Percentiles rank a stretch among this genome's conserved stretches.
Conservation (phyloP, 1,139 yeast genomes). For the Zygosaccharomyces pseudobailii region DNA sequence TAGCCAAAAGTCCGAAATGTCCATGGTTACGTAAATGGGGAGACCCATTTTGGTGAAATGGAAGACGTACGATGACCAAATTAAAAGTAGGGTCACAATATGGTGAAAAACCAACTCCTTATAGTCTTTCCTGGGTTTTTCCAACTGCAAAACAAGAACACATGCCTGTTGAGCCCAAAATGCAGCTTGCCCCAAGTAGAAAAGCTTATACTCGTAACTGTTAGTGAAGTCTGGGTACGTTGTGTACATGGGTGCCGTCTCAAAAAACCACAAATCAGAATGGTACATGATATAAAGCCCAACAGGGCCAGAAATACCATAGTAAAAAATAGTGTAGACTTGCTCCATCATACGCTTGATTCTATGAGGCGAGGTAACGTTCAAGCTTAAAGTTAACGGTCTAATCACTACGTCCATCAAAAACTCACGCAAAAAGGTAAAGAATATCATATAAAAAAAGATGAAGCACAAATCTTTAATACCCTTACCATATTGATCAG, state of each 20-base stretch:
- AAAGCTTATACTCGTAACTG: constrained; percentile 65
- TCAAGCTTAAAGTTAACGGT: constrained; percentile 59
- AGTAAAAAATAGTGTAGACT: constrained; percentile 77
- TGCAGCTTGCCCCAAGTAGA: constrained; percentile 88
- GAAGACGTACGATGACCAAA: constrained; percentile 86
- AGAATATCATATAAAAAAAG: constrained; percentile 72
- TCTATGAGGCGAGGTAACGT: constrained; percentile 56
- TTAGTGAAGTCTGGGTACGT: constrained; percentile 81
- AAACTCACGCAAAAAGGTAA: constrained; percentile 88
- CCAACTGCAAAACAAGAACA: constrained; percentile 75
- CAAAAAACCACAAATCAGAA: constrained; percentile 83
- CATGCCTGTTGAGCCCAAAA: constrained; percentile 97
- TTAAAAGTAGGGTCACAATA: constrained; percentile 81
- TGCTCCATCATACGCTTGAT: constrained; percentile 87
- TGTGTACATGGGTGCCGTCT: constrained; percentile 74
- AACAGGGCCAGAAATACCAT: constrained; percentile 74
- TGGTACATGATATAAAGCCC: constrained; percentile 86
- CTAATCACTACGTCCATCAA: constrained; percentile 74
- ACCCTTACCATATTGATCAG: constrained; percentile 74
- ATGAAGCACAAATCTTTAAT: constrained; percentile 76
- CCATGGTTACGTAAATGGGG: constrained; percentile 91
- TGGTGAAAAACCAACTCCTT: constrained; percentile 90
- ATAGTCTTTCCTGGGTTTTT: constrained; percentile 92
- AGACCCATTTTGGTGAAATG: constrained; percentile 96
- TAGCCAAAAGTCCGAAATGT: constrained; percentile 83